Evolutionary conservation across 2,329 filamentous ascomycete genomes (phyloP).

Genomic region (Penicillium hesseltinei): DNA sequence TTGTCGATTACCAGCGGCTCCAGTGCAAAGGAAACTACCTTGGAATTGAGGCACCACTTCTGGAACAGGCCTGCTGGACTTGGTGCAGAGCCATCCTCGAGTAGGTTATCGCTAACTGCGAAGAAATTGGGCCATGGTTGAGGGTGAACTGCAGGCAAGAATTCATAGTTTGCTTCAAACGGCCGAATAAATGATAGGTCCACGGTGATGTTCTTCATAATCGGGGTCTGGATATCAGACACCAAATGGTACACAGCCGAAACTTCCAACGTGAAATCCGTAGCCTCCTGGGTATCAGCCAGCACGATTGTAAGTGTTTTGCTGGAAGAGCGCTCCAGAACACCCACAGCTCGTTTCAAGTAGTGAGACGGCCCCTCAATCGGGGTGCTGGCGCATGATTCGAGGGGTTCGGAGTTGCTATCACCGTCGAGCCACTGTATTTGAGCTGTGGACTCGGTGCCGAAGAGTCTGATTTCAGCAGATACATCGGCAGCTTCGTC

Average conservation of each 20-base stretch:
- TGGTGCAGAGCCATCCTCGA: conserved; percentile 26
- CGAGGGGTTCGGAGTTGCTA: conserved; percentile 15
- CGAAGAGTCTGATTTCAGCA: conserved; percentile 67
- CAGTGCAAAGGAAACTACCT: conserved; percentile 70
- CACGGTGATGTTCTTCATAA: conserved; percentile 69
- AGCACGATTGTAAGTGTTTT: conserved; percentile 44
- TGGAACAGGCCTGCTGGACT: conserved; percentile 67
- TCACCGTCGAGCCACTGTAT: conserved; percentile 49
- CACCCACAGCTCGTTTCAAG: conserved; percentile 35
- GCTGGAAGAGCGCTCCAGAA: conserved; percentile 33
- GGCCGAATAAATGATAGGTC: conserved; percentile 74
- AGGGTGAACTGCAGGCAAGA: conserved; percentile 73
- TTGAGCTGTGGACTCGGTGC: conserved; percentile 49
- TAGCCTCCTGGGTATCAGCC: conserved; percentile 52
- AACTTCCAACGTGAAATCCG: conserved; percentile 67
- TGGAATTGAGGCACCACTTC: conserved; percentile 73
- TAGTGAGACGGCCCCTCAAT: conserved; percentile 31
- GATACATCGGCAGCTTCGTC: conserved; percentile 72
- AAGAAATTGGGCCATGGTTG: conserved; percentile 89
- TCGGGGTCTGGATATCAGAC: conserved; percentile 75
- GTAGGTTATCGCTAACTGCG: conserved; percentile 51
- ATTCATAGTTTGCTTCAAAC: conserved; percentile 89
- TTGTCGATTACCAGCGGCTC: conserved; percentile 63
- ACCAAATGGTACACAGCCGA: conserved; percentile 74
- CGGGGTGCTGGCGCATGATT: conserved; percentile 27